Percentiles rank a stretch among this genome's conserved stretches.
Evolutionary conservation across 441 rosid genomes (phyloP).

Genomic region (Erodium moschatum): DNA sequence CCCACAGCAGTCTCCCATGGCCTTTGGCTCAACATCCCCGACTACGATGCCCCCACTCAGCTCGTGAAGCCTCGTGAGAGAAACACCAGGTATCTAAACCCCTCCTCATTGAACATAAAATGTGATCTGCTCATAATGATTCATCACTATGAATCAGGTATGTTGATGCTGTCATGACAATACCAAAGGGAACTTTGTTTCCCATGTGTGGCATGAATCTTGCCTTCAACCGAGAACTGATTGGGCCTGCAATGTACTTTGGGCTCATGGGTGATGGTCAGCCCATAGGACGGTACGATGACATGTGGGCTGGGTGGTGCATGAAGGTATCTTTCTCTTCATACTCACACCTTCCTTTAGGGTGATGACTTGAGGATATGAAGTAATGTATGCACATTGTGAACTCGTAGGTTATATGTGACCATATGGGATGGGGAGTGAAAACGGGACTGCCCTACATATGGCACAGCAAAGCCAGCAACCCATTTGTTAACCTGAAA

Average conservation of each 20-base stretch:
- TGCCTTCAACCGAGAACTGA: conserved; percentile 74
- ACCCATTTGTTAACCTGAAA: conserved; percentile 53
- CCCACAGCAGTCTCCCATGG: conserved; percentile 95
- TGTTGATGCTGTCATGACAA: conserved; percentile 86
- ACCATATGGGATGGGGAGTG: conserved; percentile 79
- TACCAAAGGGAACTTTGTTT: conserved; percentile 89
- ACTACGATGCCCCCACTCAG: conserved; percentile 91
- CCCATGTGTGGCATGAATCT: conserved; percentile 98
- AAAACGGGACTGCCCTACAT: conserved; percentile 92
- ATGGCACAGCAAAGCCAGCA: conserved; percentile 93
- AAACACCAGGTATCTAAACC: conserved; percentile 54
- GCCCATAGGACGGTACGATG: conserved; percentile 94
- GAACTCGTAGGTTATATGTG: conserved; percentile 60
- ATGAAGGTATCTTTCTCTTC: conserved; percentile 34
- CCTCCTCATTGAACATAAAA: neutral
- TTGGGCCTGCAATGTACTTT: conserved; percentile 96
- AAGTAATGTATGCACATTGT: neutral
- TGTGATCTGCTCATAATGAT: neutral
- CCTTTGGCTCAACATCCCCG: conserved; percentile 96
- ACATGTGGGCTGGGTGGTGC: conserved; percentile 99
- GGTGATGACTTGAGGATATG: too few species aligned
- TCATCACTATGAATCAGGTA: conserved; percentile 31
- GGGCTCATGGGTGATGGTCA: conserved; percentile 99
- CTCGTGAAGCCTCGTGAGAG: conserved; percentile 90
- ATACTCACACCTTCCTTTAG: too few species aligned